Conservation (phyloP, 2,329 filamentous ascomycete species). For the Exophiala viscosa region DNA sequence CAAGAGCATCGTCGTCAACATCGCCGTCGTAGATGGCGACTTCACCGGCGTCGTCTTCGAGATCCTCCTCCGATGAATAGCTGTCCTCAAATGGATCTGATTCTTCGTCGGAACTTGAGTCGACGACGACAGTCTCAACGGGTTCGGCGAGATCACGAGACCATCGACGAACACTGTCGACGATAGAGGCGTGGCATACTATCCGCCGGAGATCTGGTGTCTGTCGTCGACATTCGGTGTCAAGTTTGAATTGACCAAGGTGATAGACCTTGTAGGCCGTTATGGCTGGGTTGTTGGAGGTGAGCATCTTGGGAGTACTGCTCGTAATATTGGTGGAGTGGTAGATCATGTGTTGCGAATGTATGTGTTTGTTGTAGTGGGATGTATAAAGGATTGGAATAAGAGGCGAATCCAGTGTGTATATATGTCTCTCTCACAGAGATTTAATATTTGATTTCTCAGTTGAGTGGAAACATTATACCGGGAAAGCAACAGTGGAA, state of each 20-base stretch:
- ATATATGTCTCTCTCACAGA: no score
- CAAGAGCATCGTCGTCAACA: slow-evolving; percentile 11
- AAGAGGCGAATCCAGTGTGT: neutral
- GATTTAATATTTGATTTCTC: no score
- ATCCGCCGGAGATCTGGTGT: slow-evolving; percentile 21
- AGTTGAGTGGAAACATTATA: no score
- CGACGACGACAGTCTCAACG: slow-evolving; percentile 18
- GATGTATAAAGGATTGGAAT: no score
- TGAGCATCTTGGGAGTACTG: slow-evolving; percentile 1
- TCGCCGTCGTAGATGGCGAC: slow-evolving; percentile 22
- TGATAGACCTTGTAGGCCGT: slow-evolving; percentile 24
- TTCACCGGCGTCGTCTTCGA: slow-evolving; percentile 10
- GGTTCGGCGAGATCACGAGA: slow-evolving; percentile 20
- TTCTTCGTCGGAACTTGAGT: slow-evolving; percentile 19
- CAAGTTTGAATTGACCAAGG: slow-evolving; percentile 21
- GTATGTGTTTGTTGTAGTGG: neutral
- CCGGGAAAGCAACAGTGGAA: no score
- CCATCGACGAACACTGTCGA: slow-evolving; percentile 24
- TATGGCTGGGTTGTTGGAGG: slow-evolving; percentile 17
- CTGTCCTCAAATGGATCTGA: slow-evolving; percentile 22
- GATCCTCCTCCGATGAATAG: slow-evolving; percentile 6
- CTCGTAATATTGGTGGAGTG: neutral
- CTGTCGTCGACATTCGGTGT: slow-evolving; percentile 20
- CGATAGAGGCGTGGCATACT: slow-evolving; percentile 20
- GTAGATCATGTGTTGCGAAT: neutral